phyloP scores from a whole-genome alignment of 805 yeast species.

The Wickerhamiella australiensis region DNA sequence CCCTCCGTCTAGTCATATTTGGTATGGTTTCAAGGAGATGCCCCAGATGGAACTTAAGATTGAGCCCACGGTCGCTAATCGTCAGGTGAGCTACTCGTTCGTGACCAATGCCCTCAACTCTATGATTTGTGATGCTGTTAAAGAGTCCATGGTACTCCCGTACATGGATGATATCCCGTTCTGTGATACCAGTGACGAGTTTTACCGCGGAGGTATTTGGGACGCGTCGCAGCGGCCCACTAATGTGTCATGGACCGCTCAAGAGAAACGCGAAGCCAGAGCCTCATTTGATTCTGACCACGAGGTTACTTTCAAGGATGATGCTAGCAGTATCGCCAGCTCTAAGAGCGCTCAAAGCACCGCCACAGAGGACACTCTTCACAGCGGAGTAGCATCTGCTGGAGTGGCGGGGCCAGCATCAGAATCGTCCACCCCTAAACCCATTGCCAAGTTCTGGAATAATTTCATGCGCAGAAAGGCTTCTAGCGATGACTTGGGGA shows the following conservation, averaged over 20 bases:
- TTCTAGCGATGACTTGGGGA: not conserved
- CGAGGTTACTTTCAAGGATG: conserved; percentile 4
- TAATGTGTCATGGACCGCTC: not conserved
- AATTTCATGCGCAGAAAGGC: conserved; percentile 5
- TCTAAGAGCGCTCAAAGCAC: not conserved
- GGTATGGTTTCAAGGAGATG: conserved; percentile 78
- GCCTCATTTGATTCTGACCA: not conserved
- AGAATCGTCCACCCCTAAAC: not conserved
- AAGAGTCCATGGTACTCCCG: conserved; percentile 72
- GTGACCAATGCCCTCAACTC: conserved; percentile 71
- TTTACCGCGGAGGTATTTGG: conserved; percentile 93
- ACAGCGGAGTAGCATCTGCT: not conserved
- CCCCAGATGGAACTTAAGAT: conserved; percentile 65
- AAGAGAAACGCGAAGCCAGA: not conserved
- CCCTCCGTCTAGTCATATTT: conserved; percentile 79
- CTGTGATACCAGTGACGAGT: conserved; percentile 49
- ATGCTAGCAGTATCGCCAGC: conserved; percentile 2
- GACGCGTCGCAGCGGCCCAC: conserved; percentile 29
- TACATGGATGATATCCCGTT: conserved; percentile 79
- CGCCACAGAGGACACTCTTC: not conserved
- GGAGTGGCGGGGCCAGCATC: not conserved
- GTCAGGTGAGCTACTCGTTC: conserved; percentile 64
- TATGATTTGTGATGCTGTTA: conserved; percentile 64
- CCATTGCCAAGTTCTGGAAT: conserved; percentile 7
- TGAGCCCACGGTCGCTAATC: conserved; percentile 84